Evolutionary conservation across 75 land plant species (phyloP).

Genomic region (Picea glauca): DNA sequence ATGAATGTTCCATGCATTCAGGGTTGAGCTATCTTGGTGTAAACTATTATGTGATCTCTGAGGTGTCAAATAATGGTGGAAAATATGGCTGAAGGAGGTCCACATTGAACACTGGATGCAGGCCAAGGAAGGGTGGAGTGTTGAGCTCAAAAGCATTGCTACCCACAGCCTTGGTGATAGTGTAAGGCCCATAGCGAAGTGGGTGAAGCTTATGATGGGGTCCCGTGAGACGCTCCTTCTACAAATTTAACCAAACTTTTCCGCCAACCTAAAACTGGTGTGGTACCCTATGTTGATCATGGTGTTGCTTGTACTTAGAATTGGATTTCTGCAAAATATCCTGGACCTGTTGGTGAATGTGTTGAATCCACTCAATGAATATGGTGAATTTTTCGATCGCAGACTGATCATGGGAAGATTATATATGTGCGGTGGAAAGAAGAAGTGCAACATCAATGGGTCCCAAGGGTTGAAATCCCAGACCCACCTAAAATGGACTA

Average conservation of each 20-base stretch:
- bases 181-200: neutral
- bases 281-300: neutral
- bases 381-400: no score
- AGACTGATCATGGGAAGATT: no score
- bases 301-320: no score
- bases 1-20: neutral
- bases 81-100: neutral
- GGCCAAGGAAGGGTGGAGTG: neutral
- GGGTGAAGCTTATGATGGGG: neutral
- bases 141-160: neutral
- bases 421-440: no score
- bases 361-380: no score
- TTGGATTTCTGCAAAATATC: no score
- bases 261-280: neutral
- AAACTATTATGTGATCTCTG: neutral
- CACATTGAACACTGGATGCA: neutral
- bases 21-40: neutral
- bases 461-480: neutral
- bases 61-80: neutral
- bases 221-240: neutral
- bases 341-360: no score
- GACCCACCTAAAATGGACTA: neutral
- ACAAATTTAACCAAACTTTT: neutral
- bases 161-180: neutral
- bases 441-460: neutral